Evolutionary conservation across 1,284 basidiomycete species (phyloP), one percentile per base, ranked within the genome.

Genomic region (Cerioporus squamosus): DNA sequence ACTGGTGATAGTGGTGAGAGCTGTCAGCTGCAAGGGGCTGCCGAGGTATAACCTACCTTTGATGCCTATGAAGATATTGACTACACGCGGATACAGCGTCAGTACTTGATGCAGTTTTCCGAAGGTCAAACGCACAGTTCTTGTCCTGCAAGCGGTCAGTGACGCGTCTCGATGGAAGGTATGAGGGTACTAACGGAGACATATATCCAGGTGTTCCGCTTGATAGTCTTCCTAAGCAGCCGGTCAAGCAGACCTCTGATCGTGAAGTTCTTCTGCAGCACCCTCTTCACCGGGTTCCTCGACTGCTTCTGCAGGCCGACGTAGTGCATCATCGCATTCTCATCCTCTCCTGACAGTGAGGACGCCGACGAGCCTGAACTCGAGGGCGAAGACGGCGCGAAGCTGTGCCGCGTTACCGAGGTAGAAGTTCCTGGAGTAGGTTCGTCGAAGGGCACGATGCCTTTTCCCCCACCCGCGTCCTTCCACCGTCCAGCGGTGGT

Each of bases 1-100:
- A 74, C 77, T 77, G 36, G 24, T 14, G n/a, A 47, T 38, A 17
- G 2, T 29, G 45, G n/a, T 39, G 14, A 40, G 38, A 42, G 15
- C 18, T 44, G 18, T 2, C 26, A 3, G 1, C 9, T 9, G 26
- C 26, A 9, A 29, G 6, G 3, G 26, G 26, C 26, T 6, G 26
- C 9, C 26, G 26, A 9, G 5, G 7, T n/a, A 44, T 15, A 23
- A 12, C 65, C 38, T 57, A 81, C 81, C 74, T 73, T 92, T 91
- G 65, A 91, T 87, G 0, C 87, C 88, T 53, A 91, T 77, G 69
- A 87, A 91, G 9, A 91, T 74, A 65, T 90, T 89, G 67, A 85
- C 83, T 87, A 57, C 14, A 36, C 33, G 14, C 12, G 12, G 10
- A 26, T 17, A 26, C 12, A 31, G 23, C 26, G 40, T 44, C 40